phyloP scores from a whole-genome alignment of 129 eudicot genomes.

The Flaveria brownii region DNA sequence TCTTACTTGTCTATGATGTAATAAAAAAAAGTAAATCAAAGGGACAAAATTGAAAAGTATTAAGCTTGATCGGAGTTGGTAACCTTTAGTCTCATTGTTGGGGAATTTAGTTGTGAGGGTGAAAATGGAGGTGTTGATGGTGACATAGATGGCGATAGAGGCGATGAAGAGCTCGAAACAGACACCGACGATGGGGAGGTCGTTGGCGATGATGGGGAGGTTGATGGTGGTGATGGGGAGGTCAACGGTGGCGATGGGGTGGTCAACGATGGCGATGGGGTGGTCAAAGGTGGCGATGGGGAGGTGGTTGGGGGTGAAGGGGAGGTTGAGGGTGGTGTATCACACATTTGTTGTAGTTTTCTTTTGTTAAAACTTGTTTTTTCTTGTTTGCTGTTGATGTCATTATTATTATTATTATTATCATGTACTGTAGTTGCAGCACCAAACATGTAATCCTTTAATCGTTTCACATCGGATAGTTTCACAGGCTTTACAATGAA shows the following conservation, averaged over 20 bases:
- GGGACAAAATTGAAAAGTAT: slow-evolving; percentile 21
- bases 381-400: slow-evolving; percentile 27
- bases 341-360: slow-evolving; percentile 53
- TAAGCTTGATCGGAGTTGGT: slow-evolving; percentile 42
- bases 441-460: slow-evolving; percentile 72
- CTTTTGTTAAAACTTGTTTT: slow-evolving; percentile 62
- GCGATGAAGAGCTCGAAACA: slow-evolving; percentile 2
- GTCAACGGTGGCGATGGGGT: slow-evolving; percentile 23
- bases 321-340: slow-evolving; percentile 35
- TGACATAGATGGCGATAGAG: slow-evolving; percentile 24
- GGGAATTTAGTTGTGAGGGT: slow-evolving; percentile 58
- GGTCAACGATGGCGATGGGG: slow-evolving; percentile 25
- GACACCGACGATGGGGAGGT: slow-evolving; percentile 11
- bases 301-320: slow-evolving; percentile 10
- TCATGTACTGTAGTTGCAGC: not conserved
- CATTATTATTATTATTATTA: not conserved
- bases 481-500: slow-evolving; percentile 88
- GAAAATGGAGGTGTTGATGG: slow-evolving; percentile 36
- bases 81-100: slow-evolving; percentile 58
- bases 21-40: slow-evolving; percentile 23
- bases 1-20: slow-evolving; percentile 38
- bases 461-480: slow-evolving; percentile 66
- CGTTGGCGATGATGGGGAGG: slow-evolving; percentile 34
- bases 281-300: not conserved
- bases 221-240: not conserved